Percentiles rank a stretch among this genome's conserved stretches.
Evolutionary conservation across 495 filamentous ascomycete species (phyloP).

Genomic region (Margaritispora aquatica): DNA sequence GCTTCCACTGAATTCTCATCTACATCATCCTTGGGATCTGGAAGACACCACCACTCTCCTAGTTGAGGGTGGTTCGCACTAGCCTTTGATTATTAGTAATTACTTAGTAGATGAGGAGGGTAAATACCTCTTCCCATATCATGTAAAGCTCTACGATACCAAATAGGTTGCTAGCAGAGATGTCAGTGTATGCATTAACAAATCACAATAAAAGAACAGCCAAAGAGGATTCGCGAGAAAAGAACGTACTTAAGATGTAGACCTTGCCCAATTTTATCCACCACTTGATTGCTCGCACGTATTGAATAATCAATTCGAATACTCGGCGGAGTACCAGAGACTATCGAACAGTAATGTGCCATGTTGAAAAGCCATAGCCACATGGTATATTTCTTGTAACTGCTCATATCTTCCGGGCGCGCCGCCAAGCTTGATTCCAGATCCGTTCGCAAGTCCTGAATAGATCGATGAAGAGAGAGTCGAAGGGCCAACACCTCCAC

Average conservation of each 20-base stretch:
- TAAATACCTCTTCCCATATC: constrained; percentile 2
- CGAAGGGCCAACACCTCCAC: constrained; percentile 1
- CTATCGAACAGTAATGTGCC: constrained; percentile 5
- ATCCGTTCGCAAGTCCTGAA: not conserved
- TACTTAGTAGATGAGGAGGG: not conserved
- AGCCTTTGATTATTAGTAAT: not conserved
- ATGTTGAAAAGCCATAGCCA: constrained; percentile 7
- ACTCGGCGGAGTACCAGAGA: constrained; percentile 8
- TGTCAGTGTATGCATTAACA: too few relatives aligned
- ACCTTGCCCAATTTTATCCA: not conserved
- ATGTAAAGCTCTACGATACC: constrained; percentile 4
- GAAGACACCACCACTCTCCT: constrained; percentile 6
- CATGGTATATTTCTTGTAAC: not conserved
- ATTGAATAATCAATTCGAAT: constrained; percentile 1
- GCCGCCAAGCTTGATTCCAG: not conserved
- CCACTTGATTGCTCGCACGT: not conserved
- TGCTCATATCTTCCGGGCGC: not conserved
- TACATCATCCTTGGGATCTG: not conserved
- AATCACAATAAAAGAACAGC: too few relatives aligned
- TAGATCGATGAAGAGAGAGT: constrained; percentile 2
- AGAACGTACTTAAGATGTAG: not conserved
- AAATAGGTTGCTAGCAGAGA: too few relatives aligned
- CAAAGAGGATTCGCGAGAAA: too few relatives aligned
- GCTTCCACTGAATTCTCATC: constrained; percentile 1
- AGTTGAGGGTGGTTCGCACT: constrained; percentile 1